These are phyloP conservation scores for Adansonia gregorii DNA, from an alignment of 441 rosid species.

Conservation along the genomic window DNA sequence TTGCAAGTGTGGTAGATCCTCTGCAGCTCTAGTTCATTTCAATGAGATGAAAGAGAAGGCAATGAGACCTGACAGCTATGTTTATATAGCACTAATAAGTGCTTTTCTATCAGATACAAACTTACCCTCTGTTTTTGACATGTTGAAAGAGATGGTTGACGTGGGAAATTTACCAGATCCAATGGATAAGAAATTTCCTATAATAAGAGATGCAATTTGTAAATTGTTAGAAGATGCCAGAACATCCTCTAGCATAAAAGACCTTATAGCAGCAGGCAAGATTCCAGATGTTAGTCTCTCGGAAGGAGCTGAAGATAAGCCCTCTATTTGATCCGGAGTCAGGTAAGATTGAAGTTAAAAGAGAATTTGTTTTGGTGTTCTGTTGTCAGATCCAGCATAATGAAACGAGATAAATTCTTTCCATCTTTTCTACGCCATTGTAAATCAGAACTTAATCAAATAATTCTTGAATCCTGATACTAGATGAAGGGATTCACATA, in stretches of 20 bases:
- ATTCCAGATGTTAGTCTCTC: conserved; percentile 37
- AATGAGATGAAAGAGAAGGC: conserved; percentile 62
- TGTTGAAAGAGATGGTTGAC: conserved; percentile 64
- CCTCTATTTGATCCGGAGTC: conserved; percentile 22
- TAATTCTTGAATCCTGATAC: background rate
- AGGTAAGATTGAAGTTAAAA: background rate
- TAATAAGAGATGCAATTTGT: conserved; percentile 50
- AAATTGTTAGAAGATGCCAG: conserved; percentile 56
- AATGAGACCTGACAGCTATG: conserved; percentile 68
- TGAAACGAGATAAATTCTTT: conserved; percentile 16
- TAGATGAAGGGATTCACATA: background rate
- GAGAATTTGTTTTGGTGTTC: background rate
- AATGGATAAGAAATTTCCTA: conserved; percentile 49
- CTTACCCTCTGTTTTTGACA: conserved; percentile 52
- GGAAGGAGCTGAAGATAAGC: conserved; percentile 34
- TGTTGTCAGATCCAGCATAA: conserved; percentile 11
- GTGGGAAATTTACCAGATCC: conserved; percentile 54
- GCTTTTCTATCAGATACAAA: conserved; percentile 52
- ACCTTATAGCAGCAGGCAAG: conserved; percentile 52
- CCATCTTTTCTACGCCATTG: background rate
- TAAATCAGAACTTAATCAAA: background rate
- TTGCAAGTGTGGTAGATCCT: conserved; percentile 71
- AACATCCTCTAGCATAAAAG: conserved; percentile 53
- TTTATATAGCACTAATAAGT: conserved; percentile 54
- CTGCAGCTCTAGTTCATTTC: conserved; percentile 60